Percentiles rank a stretch among this genome's conserved stretches.
These are phyloP conservation scores for Fusarium pseudograminearum DNA, from an alignment of 2,329 filamentous ascomycete genomes.

Conservation along the genomic window DNA sequence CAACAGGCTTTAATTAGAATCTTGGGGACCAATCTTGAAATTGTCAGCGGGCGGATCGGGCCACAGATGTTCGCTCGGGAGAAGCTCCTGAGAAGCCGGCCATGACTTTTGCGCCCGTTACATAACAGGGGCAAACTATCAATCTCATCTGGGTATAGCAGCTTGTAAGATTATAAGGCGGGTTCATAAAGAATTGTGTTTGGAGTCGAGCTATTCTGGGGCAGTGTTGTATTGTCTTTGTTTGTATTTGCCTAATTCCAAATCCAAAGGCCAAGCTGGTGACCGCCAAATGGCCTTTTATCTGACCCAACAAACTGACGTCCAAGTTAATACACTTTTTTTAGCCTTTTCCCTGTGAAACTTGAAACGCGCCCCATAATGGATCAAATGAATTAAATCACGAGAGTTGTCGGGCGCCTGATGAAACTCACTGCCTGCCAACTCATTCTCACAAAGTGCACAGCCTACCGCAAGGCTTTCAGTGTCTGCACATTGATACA, in stretches of 20 bases:
- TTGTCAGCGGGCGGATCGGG: neutral
- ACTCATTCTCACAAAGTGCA: neutral
- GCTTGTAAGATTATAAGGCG: neutral
- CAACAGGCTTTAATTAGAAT: neutral
- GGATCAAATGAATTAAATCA: neutral
- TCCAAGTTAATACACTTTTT: slow-evolving; percentile 1
- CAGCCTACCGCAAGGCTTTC: neutral
- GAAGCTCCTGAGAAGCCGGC: neutral
- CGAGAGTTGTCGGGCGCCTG: slow-evolving; percentile 2
- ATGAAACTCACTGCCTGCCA: neutral
- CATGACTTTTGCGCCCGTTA: neutral
- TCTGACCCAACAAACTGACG: neutral
- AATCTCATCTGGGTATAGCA: neutral
- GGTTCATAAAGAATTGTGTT: neutral
- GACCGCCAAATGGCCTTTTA: neutral
- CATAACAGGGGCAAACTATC: neutral
- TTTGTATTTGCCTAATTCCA: neutral
- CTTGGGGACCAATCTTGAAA: neutral
- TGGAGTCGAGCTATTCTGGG: neutral
- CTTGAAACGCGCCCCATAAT: neutral
- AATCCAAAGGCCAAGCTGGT: neutral
- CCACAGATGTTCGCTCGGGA: neutral
- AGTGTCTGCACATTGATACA: too few relatives aligned
- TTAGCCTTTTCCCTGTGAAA: neutral
- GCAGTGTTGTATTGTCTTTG: neutral